A percentile compares a stretch with the other conserved stretches of the same genome.
Evolutionary conservation across 495 filamentous ascomycete species (phyloP).

Genomic region (Margaritispora aquatica): DNA sequence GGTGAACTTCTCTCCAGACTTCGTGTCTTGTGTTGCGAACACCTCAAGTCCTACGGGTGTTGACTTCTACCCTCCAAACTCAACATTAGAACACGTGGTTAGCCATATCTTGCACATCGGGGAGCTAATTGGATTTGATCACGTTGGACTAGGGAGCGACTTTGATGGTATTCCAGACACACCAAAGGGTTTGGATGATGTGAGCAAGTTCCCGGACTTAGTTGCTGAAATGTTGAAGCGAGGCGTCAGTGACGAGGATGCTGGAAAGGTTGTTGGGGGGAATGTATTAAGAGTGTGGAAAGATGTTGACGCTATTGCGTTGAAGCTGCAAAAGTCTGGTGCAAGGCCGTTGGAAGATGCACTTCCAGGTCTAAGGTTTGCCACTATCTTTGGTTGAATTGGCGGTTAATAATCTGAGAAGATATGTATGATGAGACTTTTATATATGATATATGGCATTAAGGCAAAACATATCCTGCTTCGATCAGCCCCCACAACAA

Average conservation of each 20-base stretch:
- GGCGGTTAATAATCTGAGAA: too few relatives aligned
- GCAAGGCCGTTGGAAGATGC: constrained; percentile 58
- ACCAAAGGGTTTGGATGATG: constrained; percentile 65
- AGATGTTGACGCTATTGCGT: constrained; percentile 60
- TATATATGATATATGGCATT: too few relatives aligned
- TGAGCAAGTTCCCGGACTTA: constrained; percentile 76
- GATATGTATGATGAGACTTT: too few relatives aligned
- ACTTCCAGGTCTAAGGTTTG: constrained; percentile 9
- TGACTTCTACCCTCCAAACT: constrained; percentile 51
- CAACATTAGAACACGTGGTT: constrained; percentile 74
- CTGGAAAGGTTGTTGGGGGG: constrained; percentile 59
- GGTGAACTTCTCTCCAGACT: constrained; percentile 75
- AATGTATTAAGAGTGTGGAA: constrained; percentile 74
- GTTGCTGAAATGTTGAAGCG: constrained; percentile 64
- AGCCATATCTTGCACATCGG: constrained; percentile 69
- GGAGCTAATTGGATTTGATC: constrained; percentile 60
- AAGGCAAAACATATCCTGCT: too few relatives aligned
- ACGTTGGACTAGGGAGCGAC: constrained; percentile 71
- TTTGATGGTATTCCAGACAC: constrained; percentile 59
- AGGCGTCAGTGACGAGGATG: constrained; percentile 63
- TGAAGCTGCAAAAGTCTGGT: constrained; percentile 52
- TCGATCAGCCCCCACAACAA: too few relatives aligned
- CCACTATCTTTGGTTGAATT: not conserved
- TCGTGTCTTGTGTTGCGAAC: constrained; percentile 60
- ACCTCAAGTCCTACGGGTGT: constrained; percentile 47